Base-by-base conservation (phyloP, 441 rosid genomes). In the Populus hybrid region DNA sequence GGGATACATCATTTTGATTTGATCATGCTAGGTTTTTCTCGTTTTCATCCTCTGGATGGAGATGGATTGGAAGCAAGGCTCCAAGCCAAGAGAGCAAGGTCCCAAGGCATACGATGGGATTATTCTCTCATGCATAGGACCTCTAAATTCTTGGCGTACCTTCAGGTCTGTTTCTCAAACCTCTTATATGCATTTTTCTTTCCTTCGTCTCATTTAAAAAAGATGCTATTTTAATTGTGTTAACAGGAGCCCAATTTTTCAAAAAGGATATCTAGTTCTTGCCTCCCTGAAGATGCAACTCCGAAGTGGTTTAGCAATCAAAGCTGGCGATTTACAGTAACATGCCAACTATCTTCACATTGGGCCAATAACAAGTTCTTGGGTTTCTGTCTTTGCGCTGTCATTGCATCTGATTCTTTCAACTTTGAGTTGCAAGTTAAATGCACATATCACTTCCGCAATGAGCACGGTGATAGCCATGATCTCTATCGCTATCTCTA, bases 281-380 rank as follows among this genome's bases (percentile, higher is more conserved):
- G 57, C 14, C 21, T 78, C 11, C 73, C 78, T 26, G 81, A 79
- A 57, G 10, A 11, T 1, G 4, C 18, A 21, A 59, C 80, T 77
- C 83, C 81, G 0, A 26, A 71, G 23, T 83, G 81, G 78, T 77
- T 83, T 64, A 11, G 14, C 26, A 23, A 80, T 73, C 61, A 35
- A 42, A 30, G 16, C 8, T 8, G 2, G 6, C 76, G 76, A 14
- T 40, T 28, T 40, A 72, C 76, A 12, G 42, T 74, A 14, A 75
- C 74, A 2, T 54, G 76, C 42, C 73, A 65, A 14, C 76, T 76
- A 50, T 77, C 71, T 21, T 71, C 32, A 5, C 10, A 34, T 11
- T 67, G 67, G 75, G 14, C 66, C 61, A 46, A 74, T 5, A 63
- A 50, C 6, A n/a, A 40, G 38, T 35, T 80, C 34, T 3, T 59